Evolutionary conservation across 139 green algal genomes (phyloP), one percentile per base, ranked within the genome.

Genomic region (Chlorella vulgaris): DNA sequence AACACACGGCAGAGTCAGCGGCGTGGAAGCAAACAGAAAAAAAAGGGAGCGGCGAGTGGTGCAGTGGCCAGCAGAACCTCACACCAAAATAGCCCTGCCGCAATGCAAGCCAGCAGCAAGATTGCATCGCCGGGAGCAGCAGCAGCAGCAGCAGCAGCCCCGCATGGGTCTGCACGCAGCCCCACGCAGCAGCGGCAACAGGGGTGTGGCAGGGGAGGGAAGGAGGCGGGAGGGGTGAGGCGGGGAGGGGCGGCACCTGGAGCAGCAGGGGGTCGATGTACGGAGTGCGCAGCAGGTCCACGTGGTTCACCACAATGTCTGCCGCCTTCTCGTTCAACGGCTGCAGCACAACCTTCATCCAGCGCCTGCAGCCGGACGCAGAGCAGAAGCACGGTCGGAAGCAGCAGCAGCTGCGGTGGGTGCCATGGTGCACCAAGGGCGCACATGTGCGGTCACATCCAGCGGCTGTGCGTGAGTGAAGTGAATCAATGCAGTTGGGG

Each of bases 321-420:
- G 87, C 87, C 6, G 90, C 93, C 66, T 90, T 87, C 71, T 96
- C 91, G 82, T 98, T 98, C 73, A 98, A 76, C 3, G 94, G 94
- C 88, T 96, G 93, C 68, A 98, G 83, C 40, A 98, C 94, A 58
- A 88, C 83, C 61, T 79, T 82, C 91, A 97, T 96, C 94, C 94
- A 98, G 33, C 86, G 81, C 80, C 91, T 91, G 87, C n/a, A n/a
- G n/a, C n/a, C n/a, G n/a, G n/a, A n/a, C n/a, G n/a, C 26, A 39
- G 0, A 36, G 47, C 43, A 76, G 68, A 10, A 8, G 61, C 61
- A 68, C n/a, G 7, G 61, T 31, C 22, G 61, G 29, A 68, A 19
- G 61, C 8, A 69, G 15, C 47, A 55, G 13, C 13, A 55, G 47
- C 15, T 55, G 47, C 15, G 47, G n/a, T n/a, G n/a, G n/a, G n/a